phyloP scores from a whole-genome alignment of 2,329 filamentous ascomycete species.

The Aspergillus quadrilineatus region DNA sequence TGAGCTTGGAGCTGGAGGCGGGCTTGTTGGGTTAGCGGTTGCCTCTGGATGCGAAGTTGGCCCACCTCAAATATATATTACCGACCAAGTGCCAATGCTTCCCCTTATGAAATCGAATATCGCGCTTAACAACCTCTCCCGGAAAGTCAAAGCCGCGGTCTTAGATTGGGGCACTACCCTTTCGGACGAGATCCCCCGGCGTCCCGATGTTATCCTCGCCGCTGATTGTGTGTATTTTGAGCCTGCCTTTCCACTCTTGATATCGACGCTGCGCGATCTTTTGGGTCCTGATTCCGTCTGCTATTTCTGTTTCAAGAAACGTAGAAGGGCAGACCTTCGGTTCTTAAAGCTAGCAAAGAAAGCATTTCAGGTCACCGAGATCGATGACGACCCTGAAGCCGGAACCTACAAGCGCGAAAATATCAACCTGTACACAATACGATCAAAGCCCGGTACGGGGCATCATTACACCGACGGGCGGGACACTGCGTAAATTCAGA shows the following conservation, averaged over 20 bases:
- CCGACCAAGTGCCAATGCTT: slow-evolving; percentile 85
- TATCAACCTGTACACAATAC: slow-evolving; percentile 41
- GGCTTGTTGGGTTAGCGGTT: slow-evolving; percentile 70
- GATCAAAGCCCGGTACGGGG: slow-evolving; percentile 22
- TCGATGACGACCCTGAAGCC: slow-evolving; percentile 55
- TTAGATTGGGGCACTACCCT: slow-evolving; percentile 70
- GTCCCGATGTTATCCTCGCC: slow-evolving; percentile 82
- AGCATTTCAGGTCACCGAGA: slow-evolving; percentile 62
- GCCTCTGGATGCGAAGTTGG: slow-evolving; percentile 57
- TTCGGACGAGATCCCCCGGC: slow-evolving; percentile 38
- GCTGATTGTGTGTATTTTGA: slow-evolving; percentile 98
- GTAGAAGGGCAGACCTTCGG: slow-evolving; percentile 74
- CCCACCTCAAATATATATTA: slow-evolving; percentile 65
- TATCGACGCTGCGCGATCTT: slow-evolving; percentile 73
- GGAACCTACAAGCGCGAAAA: slow-evolving; percentile 38
- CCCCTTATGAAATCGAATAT: slow-evolving; percentile 85
- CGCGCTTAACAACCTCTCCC: slow-evolving; percentile 68
- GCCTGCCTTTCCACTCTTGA: slow-evolving; percentile 84
- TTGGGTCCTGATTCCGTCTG: slow-evolving; percentile 65
- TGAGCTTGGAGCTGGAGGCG: slow-evolving; percentile 88
- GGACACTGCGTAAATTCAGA: no score
- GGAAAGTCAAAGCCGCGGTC: slow-evolving; percentile 64
- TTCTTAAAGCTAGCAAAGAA: slow-evolving; percentile 72
- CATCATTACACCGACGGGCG: not conserved
- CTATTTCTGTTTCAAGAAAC: slow-evolving; percentile 94